phyloP scores from a whole-genome alignment of 441 rosid species.

The Populus hybrid region DNA sequence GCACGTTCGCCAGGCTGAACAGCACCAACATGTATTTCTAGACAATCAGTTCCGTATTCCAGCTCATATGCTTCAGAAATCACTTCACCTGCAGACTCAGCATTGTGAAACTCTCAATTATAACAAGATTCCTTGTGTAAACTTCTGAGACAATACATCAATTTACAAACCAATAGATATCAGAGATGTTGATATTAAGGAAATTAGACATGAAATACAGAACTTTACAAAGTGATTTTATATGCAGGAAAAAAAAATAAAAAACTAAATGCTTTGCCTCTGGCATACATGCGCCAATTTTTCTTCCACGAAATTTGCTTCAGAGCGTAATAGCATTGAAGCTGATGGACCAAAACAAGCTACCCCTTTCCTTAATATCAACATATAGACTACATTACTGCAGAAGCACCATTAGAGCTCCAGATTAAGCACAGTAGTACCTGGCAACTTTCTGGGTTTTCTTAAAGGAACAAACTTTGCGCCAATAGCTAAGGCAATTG shows the following conservation, averaged over 20 bases:
- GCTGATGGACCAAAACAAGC: neutral
- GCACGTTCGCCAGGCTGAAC: constrained; percentile 73
- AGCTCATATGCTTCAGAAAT: constrained; percentile 75
- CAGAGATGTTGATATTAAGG: neutral
- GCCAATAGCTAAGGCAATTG: constrained; percentile 90
- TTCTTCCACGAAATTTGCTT: neutral
- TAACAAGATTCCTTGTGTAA: neutral
- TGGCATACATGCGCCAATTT: neutral
- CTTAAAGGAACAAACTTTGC: constrained; percentile 95
- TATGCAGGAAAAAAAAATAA: neutral
- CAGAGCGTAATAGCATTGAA: neutral
- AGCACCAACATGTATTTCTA: constrained; percentile 91
- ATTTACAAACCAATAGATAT: neutral
- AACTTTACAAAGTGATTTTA: neutral
- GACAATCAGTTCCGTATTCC: constrained; percentile 86
- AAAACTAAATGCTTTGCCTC: neutral
- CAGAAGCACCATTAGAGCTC: neutral
- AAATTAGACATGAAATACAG: neutral
- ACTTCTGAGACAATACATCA: neutral
- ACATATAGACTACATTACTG: neutral
- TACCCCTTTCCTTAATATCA: neutral
- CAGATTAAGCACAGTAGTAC: constrained; percentile 27
- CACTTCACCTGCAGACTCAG: constrained; percentile 53
- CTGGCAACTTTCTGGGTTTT: constrained; percentile 88
- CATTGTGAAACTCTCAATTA: neutral